Conservation (phyloP, 2,329 filamentous ascomycete species). For the Sarocladiaceae sp. region DNA sequence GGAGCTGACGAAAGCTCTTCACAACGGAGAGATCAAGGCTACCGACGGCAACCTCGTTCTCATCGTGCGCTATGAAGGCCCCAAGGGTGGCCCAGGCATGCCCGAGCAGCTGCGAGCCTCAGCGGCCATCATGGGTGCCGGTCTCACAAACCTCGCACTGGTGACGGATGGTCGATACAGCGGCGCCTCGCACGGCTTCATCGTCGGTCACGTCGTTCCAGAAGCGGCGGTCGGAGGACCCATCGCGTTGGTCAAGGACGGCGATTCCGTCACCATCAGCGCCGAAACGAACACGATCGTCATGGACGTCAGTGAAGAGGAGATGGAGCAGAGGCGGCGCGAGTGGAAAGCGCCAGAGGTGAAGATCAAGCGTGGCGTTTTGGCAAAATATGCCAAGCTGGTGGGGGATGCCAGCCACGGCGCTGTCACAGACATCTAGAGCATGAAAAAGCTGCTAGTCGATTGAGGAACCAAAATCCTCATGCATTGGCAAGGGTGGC, state of each 20-base stretch:
- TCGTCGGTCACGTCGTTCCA: constrained; percentile 87
- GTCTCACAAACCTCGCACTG: constrained; percentile 68
- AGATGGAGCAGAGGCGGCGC: constrained; percentile 51
- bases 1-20: constrained; percentile 71
- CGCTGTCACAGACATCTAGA: constrained; percentile 51
- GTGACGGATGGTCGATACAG: constrained; percentile 90
- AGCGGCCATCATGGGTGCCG: constrained; percentile 88
- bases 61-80: constrained; percentile 88
- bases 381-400: constrained; percentile 62
- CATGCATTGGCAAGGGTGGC: background rate
- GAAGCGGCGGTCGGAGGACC: constrained; percentile 87
- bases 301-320: constrained; percentile 60
- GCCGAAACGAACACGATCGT: constrained; percentile 63
- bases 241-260: constrained; percentile 73
- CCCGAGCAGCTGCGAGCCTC: constrained; percentile 86
- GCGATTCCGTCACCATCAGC: constrained; percentile 76
- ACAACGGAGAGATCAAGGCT: constrained; percentile 65
- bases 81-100: constrained; percentile 92
- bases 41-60: constrained; percentile 77
- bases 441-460: constrained; percentile 5
- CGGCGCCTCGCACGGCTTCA: constrained; percentile 85
- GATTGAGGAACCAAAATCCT: background rate
- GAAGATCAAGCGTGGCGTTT: constrained; percentile 55
- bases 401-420: constrained; percentile 55
- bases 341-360: constrained; percentile 57